Base-by-base conservation (phyloP, 495 filamentous ascomycete genomes). In the Hypoxylon perforatum region DNA sequence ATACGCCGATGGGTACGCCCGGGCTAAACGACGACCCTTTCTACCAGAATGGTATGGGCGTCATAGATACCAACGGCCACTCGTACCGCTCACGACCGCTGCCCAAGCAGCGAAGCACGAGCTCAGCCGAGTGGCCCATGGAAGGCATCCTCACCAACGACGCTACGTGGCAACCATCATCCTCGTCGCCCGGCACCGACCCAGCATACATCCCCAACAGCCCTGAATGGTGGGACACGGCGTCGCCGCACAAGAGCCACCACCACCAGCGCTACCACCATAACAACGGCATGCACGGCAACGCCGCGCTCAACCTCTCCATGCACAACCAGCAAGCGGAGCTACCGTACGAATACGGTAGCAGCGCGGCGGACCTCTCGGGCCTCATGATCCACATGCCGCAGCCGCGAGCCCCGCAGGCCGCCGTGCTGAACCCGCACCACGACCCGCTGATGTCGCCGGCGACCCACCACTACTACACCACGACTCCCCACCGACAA, bases 371-470 rank as follows among this genome's bases (percentile, higher is more conserved):
- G 19, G 62, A 69, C n/a, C 48, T 77, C 64, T 57, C 70, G 19
- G 75, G 76, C 5, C 75, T 79, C 42, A 76, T 78, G 69, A 76
- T 82, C 57, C 78, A 82, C 59, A 76, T 76, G 73, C 75, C 75
- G 19, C 75, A 73, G 21, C 69, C 72, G 4, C 73, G 69, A 0
- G 44, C 55, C 9, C 69, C 73, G 0, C 62, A 53, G 3, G 63
- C 69, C 1, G 57, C 61, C 35, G 61, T 74, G 1, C 54, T 74
- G 14, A 57, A 14, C 42, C 17, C 62, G 23, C 54, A 51, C 70
- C 52, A 59, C 54, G 69, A 70, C 18, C 11, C 47, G 6, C 46
- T 56, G 6, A 64, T 54, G 41, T 46, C 63, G 19, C 57, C 30
- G 23, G 30, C 49, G 10, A 33, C 54, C 3, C 0, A 19, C 0